phyloP scores from a whole-genome alignment of 2,329 filamentous ascomycete genomes.

The Pestalotiopsis sp. region DNA sequence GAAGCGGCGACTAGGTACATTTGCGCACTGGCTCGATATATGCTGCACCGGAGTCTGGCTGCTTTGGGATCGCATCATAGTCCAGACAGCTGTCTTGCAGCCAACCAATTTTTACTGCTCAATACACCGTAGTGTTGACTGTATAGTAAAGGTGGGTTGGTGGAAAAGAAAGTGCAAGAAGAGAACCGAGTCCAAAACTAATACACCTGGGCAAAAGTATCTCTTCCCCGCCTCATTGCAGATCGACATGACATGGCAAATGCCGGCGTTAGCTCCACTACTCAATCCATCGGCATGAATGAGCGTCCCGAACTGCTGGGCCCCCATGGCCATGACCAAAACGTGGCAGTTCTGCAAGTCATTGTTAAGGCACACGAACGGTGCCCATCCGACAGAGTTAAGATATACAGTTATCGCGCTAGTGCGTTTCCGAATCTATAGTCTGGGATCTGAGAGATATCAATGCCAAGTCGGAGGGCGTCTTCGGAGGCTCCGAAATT shows the following conservation, averaged over 20 bases:
- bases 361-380: not conserved
- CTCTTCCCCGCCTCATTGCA: not conserved
- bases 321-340: not conserved
- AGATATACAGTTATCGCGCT: not conserved
- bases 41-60: too few relatives aligned
- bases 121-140: too few relatives aligned
- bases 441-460: not conserved
- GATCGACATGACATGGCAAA: not conserved
- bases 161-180: not conserved
- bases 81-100: too few relatives aligned
- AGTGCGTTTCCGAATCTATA: not conserved
- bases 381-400: not conserved
- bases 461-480: conserved; percentile 1
- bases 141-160: too few relatives aligned
- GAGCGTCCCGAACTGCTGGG: not conserved
- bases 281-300: not conserved
- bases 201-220: not conserved
- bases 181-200: too few relatives aligned
- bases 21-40: too few relatives aligned
- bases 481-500: not conserved
- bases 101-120: too few relatives aligned
- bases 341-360: not conserved
- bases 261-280: not conserved
- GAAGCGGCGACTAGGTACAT: too few relatives aligned
- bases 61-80: too few relatives aligned